Base-by-base conservation (phyloP, 2,329 filamentous ascomycete genomes). In the Dothideomycetes sp. region DNA sequence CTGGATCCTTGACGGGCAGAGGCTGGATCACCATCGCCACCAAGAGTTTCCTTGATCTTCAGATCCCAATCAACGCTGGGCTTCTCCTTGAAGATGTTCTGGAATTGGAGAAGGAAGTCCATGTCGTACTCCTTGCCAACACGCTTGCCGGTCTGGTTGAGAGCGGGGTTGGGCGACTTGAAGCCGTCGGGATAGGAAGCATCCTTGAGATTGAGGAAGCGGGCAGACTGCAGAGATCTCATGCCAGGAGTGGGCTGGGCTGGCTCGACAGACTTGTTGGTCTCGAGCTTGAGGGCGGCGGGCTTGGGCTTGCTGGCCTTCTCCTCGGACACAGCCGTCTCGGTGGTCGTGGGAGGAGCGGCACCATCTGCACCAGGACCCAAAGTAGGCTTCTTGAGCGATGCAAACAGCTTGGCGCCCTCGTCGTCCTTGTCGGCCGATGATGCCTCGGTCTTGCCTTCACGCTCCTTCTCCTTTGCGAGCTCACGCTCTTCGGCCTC, bases 81-180 rank as follows among this genome's bases (percentile, higher is more conserved):
- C 66, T 95, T 93, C 69, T 98, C 91, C 47, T 86, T 93, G 66
- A 95, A 98, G 15, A 94, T 86, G 52, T 77, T 77, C 66, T 95
- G 85, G 72, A 98, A 98, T 58, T 98, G 91, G 19, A 98, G 72
- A 64, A 98, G 69, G 70, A 98, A 98, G 52, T 82, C 81, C 54
- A 88, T 84, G 64, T 96, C 87, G 62, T 98, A 98, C 61, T 93
- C 88, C 69, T 93, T 94, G 31, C 78, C 81, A 60, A 79, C 82
- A 45, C 77, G 78, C 66, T 88, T 89, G 61, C 82, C 84, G 24
- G 76, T 72, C 19, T 85, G 82, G 61, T 96, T 98, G 48, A 95
- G 67, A 3, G 89, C 84, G 9, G 89, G 86, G 64, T 95, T 96
- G 5, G 91, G 91, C 18, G 88, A 94, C 45, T 73, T 76, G 58